These are phyloP conservation scores for Austropuccinia psidii DNA, from an alignment of 1,284 basidiomycete genomes.

Conservation along the genomic window DNA sequence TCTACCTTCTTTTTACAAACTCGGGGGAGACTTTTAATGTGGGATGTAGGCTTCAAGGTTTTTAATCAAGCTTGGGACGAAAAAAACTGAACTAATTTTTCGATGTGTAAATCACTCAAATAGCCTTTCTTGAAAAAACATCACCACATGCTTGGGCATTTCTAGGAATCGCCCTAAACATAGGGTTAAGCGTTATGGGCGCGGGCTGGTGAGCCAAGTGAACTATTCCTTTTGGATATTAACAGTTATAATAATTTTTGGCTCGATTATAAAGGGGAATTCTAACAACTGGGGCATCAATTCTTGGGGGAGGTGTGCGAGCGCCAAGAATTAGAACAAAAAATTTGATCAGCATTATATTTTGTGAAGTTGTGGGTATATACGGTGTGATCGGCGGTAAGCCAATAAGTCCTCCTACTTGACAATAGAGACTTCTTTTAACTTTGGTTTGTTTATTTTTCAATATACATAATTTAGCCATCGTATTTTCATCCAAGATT, in stretches of 20 bases:
- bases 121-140: slow-evolving; percentile 90
- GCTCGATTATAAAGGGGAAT: slow-evolving; percentile 67
- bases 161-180: slow-evolving; percentile 82
- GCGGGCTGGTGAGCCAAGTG: slow-evolving; percentile 73
- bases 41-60: slow-evolving; percentile 65
- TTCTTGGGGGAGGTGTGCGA: slow-evolving; percentile 89
- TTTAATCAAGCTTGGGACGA: slow-evolving; percentile 46
- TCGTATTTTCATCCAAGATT: slow-evolving; percentile 81
- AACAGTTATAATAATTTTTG: neutral
- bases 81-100: slow-evolving; percentile 6
- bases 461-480: slow-evolving; percentile 56
- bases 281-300: slow-evolving; percentile 88
- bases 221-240: neutral
- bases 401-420: neutral
- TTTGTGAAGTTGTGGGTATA: slow-evolving; percentile 71
- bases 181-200: slow-evolving; percentile 85
- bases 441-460: neutral
- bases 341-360: slow-evolving; percentile 97
- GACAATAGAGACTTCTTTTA: neutral
- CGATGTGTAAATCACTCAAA: slow-evolving; percentile 52
- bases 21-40: slow-evolving; percentile 37
- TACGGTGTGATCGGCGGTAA: slow-evolving; percentile 44
- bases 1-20: slow-evolving; percentile 84
- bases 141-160: slow-evolving; percentile 90
- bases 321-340: slow-evolving; percentile 92